Evolutionary conservation across 306 rosid species (phyloP).

Genomic region (Sicyos edulis): DNA sequence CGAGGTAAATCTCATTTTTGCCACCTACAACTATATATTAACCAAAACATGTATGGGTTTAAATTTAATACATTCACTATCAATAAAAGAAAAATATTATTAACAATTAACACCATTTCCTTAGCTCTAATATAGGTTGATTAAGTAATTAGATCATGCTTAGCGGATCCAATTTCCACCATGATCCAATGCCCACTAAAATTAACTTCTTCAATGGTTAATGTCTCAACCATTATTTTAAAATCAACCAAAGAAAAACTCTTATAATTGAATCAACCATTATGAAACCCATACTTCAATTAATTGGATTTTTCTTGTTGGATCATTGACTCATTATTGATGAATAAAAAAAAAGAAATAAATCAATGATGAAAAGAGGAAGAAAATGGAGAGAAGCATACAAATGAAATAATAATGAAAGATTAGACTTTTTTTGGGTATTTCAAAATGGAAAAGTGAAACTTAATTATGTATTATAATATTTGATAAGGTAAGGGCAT

Average conservation of each 20-base stretch:
- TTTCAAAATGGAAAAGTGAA: not conserved
- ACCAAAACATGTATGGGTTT: too few species aligned
- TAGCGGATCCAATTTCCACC: not conserved
- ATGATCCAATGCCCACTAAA: not conserved
- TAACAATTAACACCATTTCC: not conserved
- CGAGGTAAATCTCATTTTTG: too few species aligned
- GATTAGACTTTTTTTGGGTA: not conserved
- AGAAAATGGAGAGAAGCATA: conserved; percentile 11
- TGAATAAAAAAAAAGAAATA: not conserved
- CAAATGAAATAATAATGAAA: conserved; percentile 6
- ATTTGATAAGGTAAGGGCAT: not conserved
- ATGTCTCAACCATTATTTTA: not conserved
- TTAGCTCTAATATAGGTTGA: not conserved
- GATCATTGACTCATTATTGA: not conserved
- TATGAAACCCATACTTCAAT: not conserved
- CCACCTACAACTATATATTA: too few species aligned
- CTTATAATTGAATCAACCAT: not conserved
- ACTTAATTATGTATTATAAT: not conserved
- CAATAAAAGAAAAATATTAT: too few species aligned
- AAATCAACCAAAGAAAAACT: not conserved
- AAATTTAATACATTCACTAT: too few species aligned
- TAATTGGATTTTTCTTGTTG: not conserved
- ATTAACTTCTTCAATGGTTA: not conserved
- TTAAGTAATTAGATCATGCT: not conserved
- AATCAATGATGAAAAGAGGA: too few species aligned